Evolutionary conservation across 2,329 filamentous ascomycete species (phyloP), one percentile per base, ranked within the genome.

Genomic region (Colletotrichum sansevieriae): DNA sequence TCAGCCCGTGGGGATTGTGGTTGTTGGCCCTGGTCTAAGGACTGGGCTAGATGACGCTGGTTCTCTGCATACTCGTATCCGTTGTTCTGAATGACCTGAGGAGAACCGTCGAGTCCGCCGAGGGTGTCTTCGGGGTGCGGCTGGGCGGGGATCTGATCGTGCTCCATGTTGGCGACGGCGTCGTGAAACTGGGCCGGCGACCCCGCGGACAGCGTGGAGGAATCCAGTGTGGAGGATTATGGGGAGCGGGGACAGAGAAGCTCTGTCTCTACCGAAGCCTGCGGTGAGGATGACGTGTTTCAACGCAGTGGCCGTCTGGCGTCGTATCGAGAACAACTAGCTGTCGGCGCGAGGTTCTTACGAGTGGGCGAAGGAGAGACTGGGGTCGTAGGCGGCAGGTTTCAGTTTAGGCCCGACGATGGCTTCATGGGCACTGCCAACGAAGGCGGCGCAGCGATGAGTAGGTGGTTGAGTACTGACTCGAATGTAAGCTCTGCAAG

Each of bases 161-260:
- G 79, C 65, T 89, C 87, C 82, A 86, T 85, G 69, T 74, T 83
- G 74, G 85, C 83, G 73, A 85, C 77, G 67, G 81, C 80, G 83
- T 85, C 82, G 83, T 84, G 83, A 75, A 83, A 85, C 75, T 85
- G 84, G 81, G 80, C 83, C 76, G 81, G 78, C 70, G 84, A 85
- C 80, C 83, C 84, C 75, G 79, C 79, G 54, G 81, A 81, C 39
- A 84, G 74, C 18, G 79, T 83, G 70, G 83, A 83, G 71, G 83
- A 83, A 84, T 89, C 86, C 85, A 88, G 83, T 71, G 77, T 84
- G 80, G 72, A 73, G 63, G 69, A 70, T 60, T 52, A 57, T 61
- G 64, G 60, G 56, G 54, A 56, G 65, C 60, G 63, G 64, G 44
- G 63, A 60, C 49, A 58, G 60, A 62, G 57, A 68, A 61, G 43